phyloP scores from a whole-genome alignment of 176 grass and related monocot genomes.

The Cymbopogon citratus region DNA sequence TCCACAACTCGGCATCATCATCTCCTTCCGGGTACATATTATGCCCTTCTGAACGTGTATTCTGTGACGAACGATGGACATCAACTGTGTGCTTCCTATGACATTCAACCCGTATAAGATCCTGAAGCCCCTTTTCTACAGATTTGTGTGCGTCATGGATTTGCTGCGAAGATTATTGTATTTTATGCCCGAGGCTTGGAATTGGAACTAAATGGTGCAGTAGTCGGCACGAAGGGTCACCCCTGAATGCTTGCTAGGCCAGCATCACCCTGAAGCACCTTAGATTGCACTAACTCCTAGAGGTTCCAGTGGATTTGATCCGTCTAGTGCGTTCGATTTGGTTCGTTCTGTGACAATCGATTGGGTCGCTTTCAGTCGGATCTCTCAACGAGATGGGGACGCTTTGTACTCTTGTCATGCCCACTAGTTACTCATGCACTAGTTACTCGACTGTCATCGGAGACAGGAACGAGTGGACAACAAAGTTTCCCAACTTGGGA shows the following conservation, averaged over 20 bases:
- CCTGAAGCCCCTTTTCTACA: background rate
- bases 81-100: too few species aligned
- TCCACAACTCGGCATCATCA: background rate
- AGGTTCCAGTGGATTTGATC: background rate
- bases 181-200: too few species aligned
- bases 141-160: background rate
- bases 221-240: background rate
- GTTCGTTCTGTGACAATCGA: background rate
- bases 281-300: background rate
- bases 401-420: background rate
- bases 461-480: background rate
- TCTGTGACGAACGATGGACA: background rate
- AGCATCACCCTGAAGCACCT: background rate
- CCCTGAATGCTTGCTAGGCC: background rate
- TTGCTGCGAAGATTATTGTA: background rate
- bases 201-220: background rate
- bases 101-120: background rate
- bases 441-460: background rate
- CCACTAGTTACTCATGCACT: background rate
- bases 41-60: background rate
- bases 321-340: background rate
- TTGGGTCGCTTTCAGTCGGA: background rate
- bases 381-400: background rate
- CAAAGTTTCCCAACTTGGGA: background rate
- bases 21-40: background rate